These are phyloP conservation scores for Lolium perenne DNA, from an alignment of 176 grass and related monocot species.

Conservation along the genomic window DNA sequence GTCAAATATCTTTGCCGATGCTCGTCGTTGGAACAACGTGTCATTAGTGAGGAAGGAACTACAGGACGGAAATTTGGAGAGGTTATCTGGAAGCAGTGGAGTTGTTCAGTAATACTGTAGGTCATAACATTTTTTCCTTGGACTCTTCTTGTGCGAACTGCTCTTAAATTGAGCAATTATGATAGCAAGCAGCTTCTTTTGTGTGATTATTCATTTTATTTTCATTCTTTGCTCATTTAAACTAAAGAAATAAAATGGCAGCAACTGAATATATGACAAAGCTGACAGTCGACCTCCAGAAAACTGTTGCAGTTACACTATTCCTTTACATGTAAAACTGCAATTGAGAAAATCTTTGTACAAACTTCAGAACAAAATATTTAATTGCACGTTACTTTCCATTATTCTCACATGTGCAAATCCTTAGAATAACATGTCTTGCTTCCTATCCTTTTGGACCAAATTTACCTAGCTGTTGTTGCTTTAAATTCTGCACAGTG, in stretches of 20 bases:
- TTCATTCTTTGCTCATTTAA: slow-evolving; percentile 5
- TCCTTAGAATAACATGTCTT: not conserved
- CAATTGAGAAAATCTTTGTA: slow-evolving; percentile 2
- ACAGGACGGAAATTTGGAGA: slow-evolving; percentile 41
- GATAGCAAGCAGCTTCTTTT: slow-evolving; percentile 23
- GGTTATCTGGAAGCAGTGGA: slow-evolving; percentile 59
- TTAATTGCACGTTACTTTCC: not conserved
- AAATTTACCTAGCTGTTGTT: not conserved
- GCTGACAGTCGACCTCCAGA: not conserved
- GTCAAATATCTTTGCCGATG: slow-evolving; percentile 68
- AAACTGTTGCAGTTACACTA: slow-evolving; percentile 12
- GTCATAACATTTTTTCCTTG: slow-evolving; percentile 18
- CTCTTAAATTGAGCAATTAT: slow-evolving; percentile 16
- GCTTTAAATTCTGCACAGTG: not conserved
- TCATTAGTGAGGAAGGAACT: slow-evolving; percentile 56
- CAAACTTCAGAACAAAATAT: not conserved
- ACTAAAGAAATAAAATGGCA: slow-evolving; percentile 12
- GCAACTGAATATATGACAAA: slow-evolving; percentile 29
- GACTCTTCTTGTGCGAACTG: slow-evolving; percentile 24
- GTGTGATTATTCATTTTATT: not conserved
- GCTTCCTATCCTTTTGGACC: not conserved
- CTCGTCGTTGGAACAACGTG: slow-evolving; percentile 58
- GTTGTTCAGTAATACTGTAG: slow-evolving; percentile 38
- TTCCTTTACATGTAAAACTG: not conserved
- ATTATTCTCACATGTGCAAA: slow-evolving; percentile 13